Base-by-base conservation (phyloP, 805 yeast species). In the Wickerhamiella musiphila region DNA sequence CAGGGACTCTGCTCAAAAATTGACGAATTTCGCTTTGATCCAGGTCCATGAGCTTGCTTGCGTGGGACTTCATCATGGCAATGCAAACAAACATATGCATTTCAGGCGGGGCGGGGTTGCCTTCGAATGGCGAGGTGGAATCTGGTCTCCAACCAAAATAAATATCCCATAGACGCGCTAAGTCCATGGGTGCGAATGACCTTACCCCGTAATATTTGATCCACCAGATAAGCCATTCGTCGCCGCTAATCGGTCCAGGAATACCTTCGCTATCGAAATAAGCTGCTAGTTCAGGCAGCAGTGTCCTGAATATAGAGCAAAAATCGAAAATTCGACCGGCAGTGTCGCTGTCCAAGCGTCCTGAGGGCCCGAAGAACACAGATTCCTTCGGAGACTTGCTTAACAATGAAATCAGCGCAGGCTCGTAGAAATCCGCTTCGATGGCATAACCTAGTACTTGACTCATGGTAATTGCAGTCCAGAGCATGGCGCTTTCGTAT, bases 211-310 rank as follows among this genome's bases (percentile, higher is more conserved):
- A 69, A 65, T 78, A 84, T 49, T 82, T 81, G 40, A 84, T 60
- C 95, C 95, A 84, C 93, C 94, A 84, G 24, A 81, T 65, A 17
- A 83, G 60, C 95, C 95, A 84, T 48, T 75, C 83, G 43, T 79
- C 90, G 40, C 77, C 82, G 26, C 65, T 61, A 12, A 57, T 38
- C 25, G 69, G 65, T 41, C 70, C 70, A 28, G 78, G 53, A 17
- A 78, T 66, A 37, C 77, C 83, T 44, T 84, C 95, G 46, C 81
- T 93, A 23, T 71, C 72, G 39, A 84, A 68, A 38, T 70, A 78
- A 37, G 65, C 68, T 31, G 78, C 73, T 25, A 84, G 53, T 45
- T 79, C 93, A 2, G 94, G 94, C 34, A 79, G 54, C 23, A 63
- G 56, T 42, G 61, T 69, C 39, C 75, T 64, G 45, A 77, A 60